Evolutionary conservation across 148 eudicot genomes (phyloP), one percentile per base, ranked within the genome.

Genomic region (Selenicereus undatus): DNA sequence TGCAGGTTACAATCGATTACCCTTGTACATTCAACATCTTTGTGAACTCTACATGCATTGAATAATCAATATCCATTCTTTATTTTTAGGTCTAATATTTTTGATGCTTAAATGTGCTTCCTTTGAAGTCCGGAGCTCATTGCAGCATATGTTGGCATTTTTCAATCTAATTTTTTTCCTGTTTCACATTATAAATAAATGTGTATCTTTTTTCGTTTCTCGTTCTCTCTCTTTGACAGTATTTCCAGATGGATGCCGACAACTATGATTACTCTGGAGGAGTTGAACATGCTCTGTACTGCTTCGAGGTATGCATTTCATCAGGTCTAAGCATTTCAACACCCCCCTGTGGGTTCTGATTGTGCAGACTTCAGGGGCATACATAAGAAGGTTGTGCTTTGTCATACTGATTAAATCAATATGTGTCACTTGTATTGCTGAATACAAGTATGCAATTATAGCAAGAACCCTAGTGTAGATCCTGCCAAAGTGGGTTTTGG

Each of bases 241-340:
- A 91, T 81, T 91, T 87, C 86, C 88, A 91, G 77, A 91, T 91
- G 94, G 92, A 91, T 85, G 87, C 86, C 70, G 88, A 89, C 76
- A 90, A 86, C 81, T 91, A 83, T 87, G 93, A 90, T 65, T 81
- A 81, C 24, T 89, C 84, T 84, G 94, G 94, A 64, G 94, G 94
- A n/a, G 81, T 91, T 60, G 86, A 86, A 32, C 94, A 91, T 87
- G 93, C 90, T 72, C 88, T 86, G 81, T 91, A 91, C 82, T 91
- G 94, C 89, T 91, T 91, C 81, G 88, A 91, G 93, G 94, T 91
- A 43, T 69, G 22, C 18, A 56, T 71, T 58, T 80, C 8, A 22
- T 78, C 35, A 52, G 64, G 21, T 39, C 60, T 70, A 30, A 36
- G 76, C 13, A 5, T 74, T 50, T 13, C 39, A 4, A 14, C 60